Evolutionary conservation across 495 filamentous ascomycete species (phyloP).

Genomic region (Tuber magnatum): DNA sequence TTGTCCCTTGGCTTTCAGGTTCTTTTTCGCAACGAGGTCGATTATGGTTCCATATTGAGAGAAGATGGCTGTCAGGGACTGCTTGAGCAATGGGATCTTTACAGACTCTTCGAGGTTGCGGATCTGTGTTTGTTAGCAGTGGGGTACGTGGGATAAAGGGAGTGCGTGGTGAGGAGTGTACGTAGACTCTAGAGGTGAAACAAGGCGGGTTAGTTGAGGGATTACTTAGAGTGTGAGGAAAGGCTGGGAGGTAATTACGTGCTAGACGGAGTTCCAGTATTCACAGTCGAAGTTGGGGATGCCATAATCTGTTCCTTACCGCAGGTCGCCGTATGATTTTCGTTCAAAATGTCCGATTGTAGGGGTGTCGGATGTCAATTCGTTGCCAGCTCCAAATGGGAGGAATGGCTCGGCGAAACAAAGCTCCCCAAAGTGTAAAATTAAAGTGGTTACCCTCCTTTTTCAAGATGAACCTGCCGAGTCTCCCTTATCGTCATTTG

Average conservation of each 20-base stretch:
- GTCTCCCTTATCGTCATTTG: conserved; percentile 15
- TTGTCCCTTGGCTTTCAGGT: conserved; percentile 87
- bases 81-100: conserved; percentile 70
- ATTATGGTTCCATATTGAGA: conserved; percentile 82
- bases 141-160: conserved; percentile 24
- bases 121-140: conserved; percentile 50
- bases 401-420: background rate
- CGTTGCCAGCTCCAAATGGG: background rate
- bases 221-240: conserved; percentile 5
- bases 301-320: conserved; percentile 18
- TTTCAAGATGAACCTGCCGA: background rate
- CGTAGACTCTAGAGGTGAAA: conserved; percentile 48
- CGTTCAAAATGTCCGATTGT: background rate
- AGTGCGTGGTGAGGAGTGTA: conserved; percentile 39
- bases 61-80: conserved; percentile 71
- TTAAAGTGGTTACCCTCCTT: background rate
- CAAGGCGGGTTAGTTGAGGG: conserved; percentile 32
- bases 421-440: background rate
- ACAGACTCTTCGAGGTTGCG: conserved; percentile 90
- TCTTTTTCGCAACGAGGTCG: conserved; percentile 87
- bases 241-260: conserved; percentile 44
- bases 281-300: conserved; percentile 23
- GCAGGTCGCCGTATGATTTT: background rate
- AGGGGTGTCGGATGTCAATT: background rate
- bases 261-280: conserved; percentile 44